These are phyloP conservation scores for Phytophthora cactorum DNA, from an alignment of 352 stramenopile species.

Conservation along the genomic window DNA sequence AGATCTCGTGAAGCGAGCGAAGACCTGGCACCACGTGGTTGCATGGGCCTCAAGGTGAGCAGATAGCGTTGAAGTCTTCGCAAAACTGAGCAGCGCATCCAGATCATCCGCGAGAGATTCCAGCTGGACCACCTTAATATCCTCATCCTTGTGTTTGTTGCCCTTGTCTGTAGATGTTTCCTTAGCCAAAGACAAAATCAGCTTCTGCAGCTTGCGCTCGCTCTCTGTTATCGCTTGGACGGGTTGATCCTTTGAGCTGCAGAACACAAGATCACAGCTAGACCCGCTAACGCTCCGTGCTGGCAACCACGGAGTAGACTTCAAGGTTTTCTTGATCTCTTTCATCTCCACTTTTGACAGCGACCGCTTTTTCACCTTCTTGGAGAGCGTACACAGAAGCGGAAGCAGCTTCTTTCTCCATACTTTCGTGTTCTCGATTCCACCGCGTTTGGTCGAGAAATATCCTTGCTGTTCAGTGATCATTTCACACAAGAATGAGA, in stretches of 20 bases:
- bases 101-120: slow-evolving; percentile 28
- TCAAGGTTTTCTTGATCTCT: slow-evolving; percentile 53
- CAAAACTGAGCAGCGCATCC: slow-evolving; percentile 42
- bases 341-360: slow-evolving; percentile 49
- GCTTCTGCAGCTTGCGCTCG: slow-evolving; percentile 50
- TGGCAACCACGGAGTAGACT: slow-evolving; percentile 45
- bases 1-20: slow-evolving; percentile 16
- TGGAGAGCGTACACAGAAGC: slow-evolving; percentile 46
- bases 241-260: slow-evolving; percentile 39
- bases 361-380: slow-evolving; percentile 50
- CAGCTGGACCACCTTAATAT: slow-evolving; percentile 42
- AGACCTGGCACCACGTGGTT: slow-evolving; percentile 43
- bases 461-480: slow-evolving; percentile 23
- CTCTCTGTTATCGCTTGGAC: slow-evolving; percentile 35
- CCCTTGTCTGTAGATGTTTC: slow-evolving; percentile 1
- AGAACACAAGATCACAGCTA: slow-evolving; percentile 23
- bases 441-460: slow-evolving; percentile 1
- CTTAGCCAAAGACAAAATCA: slow-evolving; percentile 39
- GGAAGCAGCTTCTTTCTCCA: slow-evolving; percentile 55
- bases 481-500: slow-evolving; percentile 49
- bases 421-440: slow-evolving; percentile 26
- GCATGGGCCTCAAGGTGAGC: slow-evolving; percentile 34
- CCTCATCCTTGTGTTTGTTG: slow-evolving; percentile 12
- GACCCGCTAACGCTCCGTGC: slow-evolving; percentile 21
- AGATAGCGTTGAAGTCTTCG: slow-evolving; percentile 38